Evolutionary conservation across 2,329 filamentous ascomycete species (phyloP).

Genomic region (Sporothrix inflata): DNA sequence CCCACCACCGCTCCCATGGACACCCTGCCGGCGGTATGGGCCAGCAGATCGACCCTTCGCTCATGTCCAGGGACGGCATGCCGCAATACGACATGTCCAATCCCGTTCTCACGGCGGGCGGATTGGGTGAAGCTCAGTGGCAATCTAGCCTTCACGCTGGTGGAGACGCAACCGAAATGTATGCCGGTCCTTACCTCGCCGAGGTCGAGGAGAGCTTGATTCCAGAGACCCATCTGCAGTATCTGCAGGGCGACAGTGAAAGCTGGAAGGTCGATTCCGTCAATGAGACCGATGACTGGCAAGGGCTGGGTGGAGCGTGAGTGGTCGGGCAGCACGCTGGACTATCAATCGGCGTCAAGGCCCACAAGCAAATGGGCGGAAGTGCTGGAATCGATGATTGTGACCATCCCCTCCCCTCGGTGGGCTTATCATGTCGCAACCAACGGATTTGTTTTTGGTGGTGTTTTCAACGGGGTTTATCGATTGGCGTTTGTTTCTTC

Average conservation of each 20-base stretch:
- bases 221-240: slow-evolving; percentile 32
- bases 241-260: slow-evolving; percentile 35
- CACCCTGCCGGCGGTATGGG: slow-evolving; percentile 29
- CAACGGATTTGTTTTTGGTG: neutral
- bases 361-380: neutral
- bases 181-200: slow-evolving; percentile 36
- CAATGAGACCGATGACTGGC: slow-evolving; percentile 36
- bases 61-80: slow-evolving; percentile 34
- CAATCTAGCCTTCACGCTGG: slow-evolving; percentile 24
- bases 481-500: neutral
- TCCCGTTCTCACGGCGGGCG: slow-evolving; percentile 24
- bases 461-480: neutral
- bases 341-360: neutral
- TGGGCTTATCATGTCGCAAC: neutral
- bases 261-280: slow-evolving; percentile 39
- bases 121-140: slow-evolving; percentile 28
- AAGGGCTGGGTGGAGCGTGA: slow-evolving; percentile 14
- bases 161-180: slow-evolving; percentile 26
- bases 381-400: neutral
- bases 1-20: slow-evolving; percentile 14
- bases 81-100: slow-evolving; percentile 35
- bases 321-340: neutral
- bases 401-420: too few relatives aligned
- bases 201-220: slow-evolving; percentile 39
- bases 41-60: slow-evolving; percentile 40